phyloP scores from a whole-genome alignment of 805 yeast genomes.

The Lachancea waltii region DNA sequence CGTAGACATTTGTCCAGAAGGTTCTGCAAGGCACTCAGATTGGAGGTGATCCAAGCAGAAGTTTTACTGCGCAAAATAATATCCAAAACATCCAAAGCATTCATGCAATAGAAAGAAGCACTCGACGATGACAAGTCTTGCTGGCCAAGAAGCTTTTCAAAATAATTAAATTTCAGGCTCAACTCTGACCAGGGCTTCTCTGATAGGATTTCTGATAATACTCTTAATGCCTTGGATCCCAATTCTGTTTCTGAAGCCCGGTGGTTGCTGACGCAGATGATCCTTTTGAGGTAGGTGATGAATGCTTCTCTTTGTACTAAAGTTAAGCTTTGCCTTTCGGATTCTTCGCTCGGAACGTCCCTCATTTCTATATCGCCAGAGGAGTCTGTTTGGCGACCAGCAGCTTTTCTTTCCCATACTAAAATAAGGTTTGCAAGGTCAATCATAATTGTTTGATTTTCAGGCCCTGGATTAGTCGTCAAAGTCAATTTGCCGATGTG shows the following conservation, averaged over 20 bases:
- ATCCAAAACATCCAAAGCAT: constrained; percentile 83
- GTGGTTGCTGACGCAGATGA: constrained; percentile 79
- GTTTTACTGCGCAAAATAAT: constrained; percentile 76
- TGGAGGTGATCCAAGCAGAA: constrained; percentile 70
- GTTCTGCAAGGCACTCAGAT: constrained; percentile 60
- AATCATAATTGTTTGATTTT: constrained; percentile 78
- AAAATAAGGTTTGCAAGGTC: constrained; percentile 82
- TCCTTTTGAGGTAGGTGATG: constrained; percentile 79
- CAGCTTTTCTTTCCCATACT: constrained; percentile 72
- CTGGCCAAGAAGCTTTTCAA: constrained; percentile 78
- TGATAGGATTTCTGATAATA: constrained; percentile 65
- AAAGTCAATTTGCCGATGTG: constrained; percentile 89
- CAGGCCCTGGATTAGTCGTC: constrained; percentile 66
- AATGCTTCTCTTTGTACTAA: constrained; percentile 77
- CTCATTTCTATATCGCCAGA: no score
- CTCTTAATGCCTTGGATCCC: constrained; percentile 75
- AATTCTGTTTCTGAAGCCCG: constrained; percentile 77
- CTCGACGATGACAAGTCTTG: constrained; percentile 67
- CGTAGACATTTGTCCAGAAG: constrained; percentile 75
- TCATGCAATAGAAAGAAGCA: constrained; percentile 71
- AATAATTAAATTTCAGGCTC: constrained; percentile 75
- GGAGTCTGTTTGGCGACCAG: no score
- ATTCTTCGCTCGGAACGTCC: no score
- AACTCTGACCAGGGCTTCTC: constrained; percentile 83
- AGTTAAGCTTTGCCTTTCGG: constrained; percentile 9